Evolutionary conservation across 2,329 filamentous ascomycete species (phyloP), one percentile per base, ranked within the genome.

Genomic region (Sclerotinia trifoliorum): DNA sequence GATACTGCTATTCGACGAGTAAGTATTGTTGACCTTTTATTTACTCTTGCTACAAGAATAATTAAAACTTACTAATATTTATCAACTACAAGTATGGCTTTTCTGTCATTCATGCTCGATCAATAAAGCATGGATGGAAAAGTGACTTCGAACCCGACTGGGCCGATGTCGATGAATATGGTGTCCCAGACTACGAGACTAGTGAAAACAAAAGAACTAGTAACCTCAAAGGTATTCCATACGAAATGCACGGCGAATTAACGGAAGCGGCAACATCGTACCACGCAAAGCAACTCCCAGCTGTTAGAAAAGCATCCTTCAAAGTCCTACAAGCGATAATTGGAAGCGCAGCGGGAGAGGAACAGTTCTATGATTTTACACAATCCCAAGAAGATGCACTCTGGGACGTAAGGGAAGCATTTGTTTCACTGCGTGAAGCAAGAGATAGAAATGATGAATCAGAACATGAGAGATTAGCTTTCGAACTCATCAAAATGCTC

Each of bases 1-100:
- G 42, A 66, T 58, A 35, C 7, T 48, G 54, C 19, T 39, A 48
- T 66, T 13, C 19, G 64, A 39, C 42, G 26, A 19, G 64, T 66
- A 48, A 66, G 26, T 58, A 29, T 26, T 51, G 10, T 24, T 39
- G 3, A 1, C 52, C 26, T 35, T 21, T 44, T 15, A 10, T 32
- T 19, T 19, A n/a, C 10, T 49, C 26, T 19, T 48, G 3, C 8
- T 1, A 48, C 17, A 29, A 26, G 1, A 26, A 39, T 5, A 5
- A 7, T 39, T 19, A 13, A 49, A 15, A 51, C 46, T 39, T 51
- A 26, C 46, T 62, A 26, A 62, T 6, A 19, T 11, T 21, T 26
- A 19, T 24, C 3, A 62, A 39, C 4, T 39, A 5, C 4, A 48
- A 66, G 64, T 66, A 19, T 17, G 64, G 64, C 5, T 48, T 66